Base-by-base conservation (phyloP, 1,284 basidiomycete species). In the Trichosporon coremiiforme region DNA sequence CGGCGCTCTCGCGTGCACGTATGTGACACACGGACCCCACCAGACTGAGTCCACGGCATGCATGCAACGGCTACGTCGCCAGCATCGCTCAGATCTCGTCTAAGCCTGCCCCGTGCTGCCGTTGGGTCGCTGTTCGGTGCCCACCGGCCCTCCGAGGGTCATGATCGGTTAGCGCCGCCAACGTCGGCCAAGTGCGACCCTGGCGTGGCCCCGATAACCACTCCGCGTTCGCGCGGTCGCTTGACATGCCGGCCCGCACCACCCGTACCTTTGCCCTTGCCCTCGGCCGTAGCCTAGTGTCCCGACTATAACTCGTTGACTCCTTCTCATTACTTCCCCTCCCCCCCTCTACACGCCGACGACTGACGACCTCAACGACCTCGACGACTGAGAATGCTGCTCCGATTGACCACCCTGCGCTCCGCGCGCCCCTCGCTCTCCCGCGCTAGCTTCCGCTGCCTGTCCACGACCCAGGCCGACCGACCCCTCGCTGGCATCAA, bases 401-500 rank as follows among this genome's bases (percentile, higher is more conserved):
- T 62, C 57, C 57, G 57, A 35, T n/a, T 62, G 15, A 62, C 57
- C 15, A 31, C 57, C 17, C 57, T 62, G 13, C 57, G 57, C 20
- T 62, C 57, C 7, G 29, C 31, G 15, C 57, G 57, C 31, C 31
- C 31, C 29, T 9, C 31, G 13, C 57, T 31, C 15, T n/a, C 57
- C 4, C 57, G n/a, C 29, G 57, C 36, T 38, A 38, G 36, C 36
- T 38, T 38, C 36, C 36, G 36, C 29, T 45, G 29, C 10, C 87
- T 90, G 12, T 91, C 90, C 89, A 87, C 87, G 85, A 87, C 83
- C 60, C 64, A 38, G 64, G 29, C 57, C 65, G 76, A 78, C 35
- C 66, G 76, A 8, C 94, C 94, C 2, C 85, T 97, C 67, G 85
- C 87, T 70, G 92, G 92, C 29, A 86, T 95, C 77, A 89, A 87